Conservation (phyloP, 2,329 filamentous ascomycete species). For the Sclerotinia borealis region DNA sequence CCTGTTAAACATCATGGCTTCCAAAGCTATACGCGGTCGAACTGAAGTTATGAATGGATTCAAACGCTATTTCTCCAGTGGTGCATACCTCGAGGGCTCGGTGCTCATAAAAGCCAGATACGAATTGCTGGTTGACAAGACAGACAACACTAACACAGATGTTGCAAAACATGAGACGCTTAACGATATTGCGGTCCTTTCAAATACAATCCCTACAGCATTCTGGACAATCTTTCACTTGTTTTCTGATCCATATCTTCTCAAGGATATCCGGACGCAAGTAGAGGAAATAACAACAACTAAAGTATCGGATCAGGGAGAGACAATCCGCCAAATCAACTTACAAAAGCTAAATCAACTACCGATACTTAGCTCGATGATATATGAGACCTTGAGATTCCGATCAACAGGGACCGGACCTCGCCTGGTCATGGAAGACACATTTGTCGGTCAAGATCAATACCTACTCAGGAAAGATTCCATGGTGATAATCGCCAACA, state of each 20-base stretch:
- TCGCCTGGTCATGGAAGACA: conserved; percentile 1
- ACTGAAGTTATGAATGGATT: not conserved
- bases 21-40: not conserved
- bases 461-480: conserved; percentile 8
- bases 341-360: not conserved
- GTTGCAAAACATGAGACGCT: not conserved
- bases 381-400: not conserved
- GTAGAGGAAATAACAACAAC: not conserved
- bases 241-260: not conserved
- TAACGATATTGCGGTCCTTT: not conserved
- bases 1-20: not conserved
- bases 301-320: not conserved
- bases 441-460: conserved; percentile 3
- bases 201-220: conserved; percentile 1
- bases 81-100: not conserved
- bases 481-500: not conserved
- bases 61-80: not conserved
- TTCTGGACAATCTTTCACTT: conserved; percentile 5
- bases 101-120: not conserved
- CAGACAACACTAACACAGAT: not conserved
- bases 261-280: conserved; percentile 1
- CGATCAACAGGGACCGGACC: not conserved
- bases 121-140: not conserved
- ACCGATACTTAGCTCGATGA: not conserved
- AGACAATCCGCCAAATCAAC: not conserved